Percentiles rank a stretch among this genome's conserved stretches.
Conservation (phyloP, 2,329 filamentous ascomycete species). For the Alternaria ventricosa region DNA sequence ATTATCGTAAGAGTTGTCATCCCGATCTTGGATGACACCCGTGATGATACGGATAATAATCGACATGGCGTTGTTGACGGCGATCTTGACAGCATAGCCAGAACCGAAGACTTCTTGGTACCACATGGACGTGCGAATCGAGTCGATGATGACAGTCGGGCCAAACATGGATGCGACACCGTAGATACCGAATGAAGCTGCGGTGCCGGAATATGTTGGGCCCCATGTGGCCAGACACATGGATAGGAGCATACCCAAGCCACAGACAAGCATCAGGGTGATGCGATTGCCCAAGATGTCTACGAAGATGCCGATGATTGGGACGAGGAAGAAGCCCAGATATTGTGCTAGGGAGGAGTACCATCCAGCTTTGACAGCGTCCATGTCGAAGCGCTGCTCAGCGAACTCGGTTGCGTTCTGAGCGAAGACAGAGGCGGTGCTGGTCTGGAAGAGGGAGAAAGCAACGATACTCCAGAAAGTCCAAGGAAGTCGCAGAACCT, state of each 20-base stretch:
- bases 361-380: conserved; percentile 64
- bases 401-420: conserved; percentile 68
- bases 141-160: conserved; percentile 66
- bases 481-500: conserved; percentile 66
- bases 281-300: conserved; percentile 63
- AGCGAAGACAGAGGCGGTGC: conserved; percentile 60
- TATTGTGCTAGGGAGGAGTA: conserved; percentile 66
- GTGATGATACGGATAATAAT: conserved; percentile 66
- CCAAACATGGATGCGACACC: conserved; percentile 63
- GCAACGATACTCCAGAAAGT: conserved; percentile 63
- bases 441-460: conserved; percentile 67
- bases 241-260: conserved; percentile 58
- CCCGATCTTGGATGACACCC: conserved; percentile 65
- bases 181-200: conserved; percentile 66
- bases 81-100: conserved; percentile 66
- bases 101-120: conserved; percentile 66
- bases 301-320: conserved; percentile 62
- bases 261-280: conserved; percentile 55
- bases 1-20: conserved; percentile 62
- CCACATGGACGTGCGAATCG: conserved; percentile 66
- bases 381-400: conserved; percentile 64
- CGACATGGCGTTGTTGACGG: conserved; percentile 68
- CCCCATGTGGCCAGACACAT: conserved; percentile 64
- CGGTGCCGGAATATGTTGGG: conserved; percentile 58
- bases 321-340: conserved; percentile 64